Evolutionary conservation across 441 rosid genomes (phyloP), one percentile per base, ranked within the genome.

Genomic region (Brassica hybrid): DNA sequence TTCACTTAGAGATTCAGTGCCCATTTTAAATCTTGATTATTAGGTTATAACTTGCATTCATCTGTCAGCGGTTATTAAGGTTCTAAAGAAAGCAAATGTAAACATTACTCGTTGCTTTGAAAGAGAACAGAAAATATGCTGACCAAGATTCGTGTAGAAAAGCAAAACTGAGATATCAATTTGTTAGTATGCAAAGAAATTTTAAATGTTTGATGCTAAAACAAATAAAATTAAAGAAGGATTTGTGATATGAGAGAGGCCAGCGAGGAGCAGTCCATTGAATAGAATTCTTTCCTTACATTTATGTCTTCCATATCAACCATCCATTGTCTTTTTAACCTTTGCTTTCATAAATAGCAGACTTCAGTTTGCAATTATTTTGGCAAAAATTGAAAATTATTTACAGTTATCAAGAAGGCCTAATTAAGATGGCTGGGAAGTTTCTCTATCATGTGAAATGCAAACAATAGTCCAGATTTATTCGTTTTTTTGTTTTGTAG

Each of bases 81-180:
- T 25, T 74, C 2, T 4, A 38, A 36, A 21, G 10, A 38, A 38
- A 41, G n/a, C 13, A 41, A 41, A 41, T 41, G 48, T 41, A 10
- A 34, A 66, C 10, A 34, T 62, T 52, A 43, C 68, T 8, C 12
- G 13, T n/a, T 38, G 34, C n/a, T 65, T 57, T 71, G 21, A 21
- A 65, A 72, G 57, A 66, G 56, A 76, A 59, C 76, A 72, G 23
- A 76, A 25, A 59, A 36, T 72, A 72, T 78, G 59, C 73, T 73
- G 81, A 78, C 81, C 73, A 78, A 72, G 65, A 78, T 78, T 72
- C 81, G 34, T 72, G 69, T 78, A 71, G 41, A 72, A 61, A 78
- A 36, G 77, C 63, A 59, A 67, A 78, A 72, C 69, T 78, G 81
- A 72, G 77, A 72, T 78, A 72, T 72, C 58, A 67, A 34, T 72